These are phyloP conservation scores for Candida glaebosa DNA, from an alignment of 805 yeast genomes.

Conservation along the genomic window DNA sequence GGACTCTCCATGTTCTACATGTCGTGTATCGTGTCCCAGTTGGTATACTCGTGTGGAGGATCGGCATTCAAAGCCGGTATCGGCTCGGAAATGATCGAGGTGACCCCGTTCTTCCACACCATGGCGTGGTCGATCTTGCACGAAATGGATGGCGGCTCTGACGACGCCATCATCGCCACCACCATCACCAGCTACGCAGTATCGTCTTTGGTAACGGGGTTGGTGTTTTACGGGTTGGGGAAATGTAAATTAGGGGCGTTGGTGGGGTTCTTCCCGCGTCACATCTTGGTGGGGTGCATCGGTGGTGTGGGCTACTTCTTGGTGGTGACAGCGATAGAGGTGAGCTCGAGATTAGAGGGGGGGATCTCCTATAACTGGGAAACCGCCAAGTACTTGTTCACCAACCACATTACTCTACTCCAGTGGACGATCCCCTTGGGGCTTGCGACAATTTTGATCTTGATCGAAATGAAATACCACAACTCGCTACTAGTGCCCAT, in stretches of 20 bases:
- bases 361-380: constrained; percentile 61
- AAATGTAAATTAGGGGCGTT: constrained; percentile 75
- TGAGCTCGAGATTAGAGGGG: constrained; percentile 76
- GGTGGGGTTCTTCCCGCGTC: constrained; percentile 95
- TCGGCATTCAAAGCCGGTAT: constrained; percentile 87
- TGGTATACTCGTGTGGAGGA: constrained; percentile 86
- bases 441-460: constrained; percentile 58
- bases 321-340: constrained; percentile 86
- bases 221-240: constrained; percentile 74
- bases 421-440: constrained; percentile 68
- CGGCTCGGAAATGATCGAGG: constrained; percentile 98
- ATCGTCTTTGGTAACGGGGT: constrained; percentile 82
- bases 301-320: constrained; percentile 98
- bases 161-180: constrained; percentile 68
- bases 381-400: constrained; percentile 52
- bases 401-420: constrained; percentile 26
- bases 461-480: constrained; percentile 50
- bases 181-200: constrained; percentile 82
- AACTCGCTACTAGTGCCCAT: constrained; percentile 78
- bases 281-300: constrained; percentile 92
- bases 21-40: constrained; percentile 84
- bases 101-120: constrained; percentile 96
- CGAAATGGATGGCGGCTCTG: constrained; percentile 42
- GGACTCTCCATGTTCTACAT: constrained; percentile 94
- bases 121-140: constrained; percentile 77